phyloP scores from a whole-genome alignment of 345 rosid genomes.

The Schrenkiella parvula region DNA sequence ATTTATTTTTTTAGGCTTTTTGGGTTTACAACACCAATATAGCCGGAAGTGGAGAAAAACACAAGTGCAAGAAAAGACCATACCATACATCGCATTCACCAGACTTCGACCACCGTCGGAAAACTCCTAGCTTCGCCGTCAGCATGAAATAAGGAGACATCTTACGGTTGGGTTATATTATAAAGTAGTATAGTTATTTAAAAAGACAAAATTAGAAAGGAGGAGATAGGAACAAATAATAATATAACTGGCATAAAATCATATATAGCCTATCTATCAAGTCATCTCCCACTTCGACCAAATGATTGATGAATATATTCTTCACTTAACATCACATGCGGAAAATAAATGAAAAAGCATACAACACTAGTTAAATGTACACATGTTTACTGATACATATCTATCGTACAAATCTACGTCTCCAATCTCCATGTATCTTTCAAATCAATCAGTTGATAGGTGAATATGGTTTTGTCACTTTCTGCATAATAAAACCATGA shows the following conservation, averaged over 20 bases:
- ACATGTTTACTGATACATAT: neutral
- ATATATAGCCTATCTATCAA: conserved; percentile 9
- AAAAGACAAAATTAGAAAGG: neutral
- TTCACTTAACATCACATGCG: neutral
- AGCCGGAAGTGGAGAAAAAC: too few species aligned
- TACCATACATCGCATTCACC: too few species aligned
- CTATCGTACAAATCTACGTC: neutral
- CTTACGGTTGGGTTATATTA: too few species aligned
- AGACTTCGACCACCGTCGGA: too few species aligned
- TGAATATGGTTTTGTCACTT: neutral
- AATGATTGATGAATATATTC: conserved; percentile 29
- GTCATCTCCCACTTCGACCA: conserved; percentile 22
- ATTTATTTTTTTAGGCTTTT: too few species aligned
- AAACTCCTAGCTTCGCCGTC: too few species aligned
- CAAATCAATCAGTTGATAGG: neutral
- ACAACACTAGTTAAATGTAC: neutral
- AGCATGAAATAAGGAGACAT: too few species aligned
- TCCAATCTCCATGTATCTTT: conserved; percentile 5
- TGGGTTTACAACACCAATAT: too few species aligned
- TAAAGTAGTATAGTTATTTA: neutral
- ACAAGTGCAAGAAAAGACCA: too few species aligned
- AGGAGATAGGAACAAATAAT: conserved; percentile 2
- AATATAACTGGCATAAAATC: conserved; percentile 19
- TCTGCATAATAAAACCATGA: neutral
- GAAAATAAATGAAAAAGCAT: neutral